These are phyloP conservation scores for Ramichloridium luteum DNA, from an alignment of 2,329 filamentous ascomycete genomes.

Conservation along the genomic window DNA sequence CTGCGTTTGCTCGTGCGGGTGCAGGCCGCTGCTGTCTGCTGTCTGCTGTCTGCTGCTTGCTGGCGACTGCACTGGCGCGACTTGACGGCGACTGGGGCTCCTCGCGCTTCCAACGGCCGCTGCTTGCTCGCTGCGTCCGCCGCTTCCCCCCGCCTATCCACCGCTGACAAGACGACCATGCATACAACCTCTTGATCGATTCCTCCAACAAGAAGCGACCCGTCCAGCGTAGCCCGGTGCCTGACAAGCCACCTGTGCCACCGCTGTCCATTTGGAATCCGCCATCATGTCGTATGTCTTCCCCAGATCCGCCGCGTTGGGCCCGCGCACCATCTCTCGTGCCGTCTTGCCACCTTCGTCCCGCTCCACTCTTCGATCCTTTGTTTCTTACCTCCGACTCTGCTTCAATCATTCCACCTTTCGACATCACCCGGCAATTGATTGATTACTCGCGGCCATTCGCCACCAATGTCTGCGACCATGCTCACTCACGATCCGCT, in stretches of 20 bases:
- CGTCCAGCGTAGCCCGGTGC: neutral
- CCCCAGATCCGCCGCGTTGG: slow-evolving; percentile 2
- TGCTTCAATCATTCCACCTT: neutral
- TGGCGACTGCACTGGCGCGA: too few species aligned
- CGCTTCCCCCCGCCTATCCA: too few species aligned
- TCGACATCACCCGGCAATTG: neutral
- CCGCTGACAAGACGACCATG: slow-evolving; percentile 16
- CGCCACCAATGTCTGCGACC: slow-evolving; percentile 3
- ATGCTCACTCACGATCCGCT: slow-evolving; percentile 15
- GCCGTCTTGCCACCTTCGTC: too few species aligned
- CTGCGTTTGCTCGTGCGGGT: too few species aligned
- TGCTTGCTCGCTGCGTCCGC: too few species aligned
- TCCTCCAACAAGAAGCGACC: neutral
- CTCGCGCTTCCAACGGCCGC: too few species aligned
- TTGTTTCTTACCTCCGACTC: neutral
- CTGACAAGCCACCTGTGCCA: neutral
- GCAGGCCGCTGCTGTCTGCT: too few species aligned
- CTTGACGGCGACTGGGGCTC: too few species aligned
- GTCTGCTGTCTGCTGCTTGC: too few species aligned
- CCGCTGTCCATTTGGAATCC: neutral
- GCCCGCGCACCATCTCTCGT: neutral
- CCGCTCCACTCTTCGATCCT: neutral
- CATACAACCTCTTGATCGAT: slow-evolving; percentile 13
- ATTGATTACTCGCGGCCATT: neutral
- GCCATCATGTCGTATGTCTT: slow-evolving; percentile 20